Percentiles rank a stretch among this genome's conserved stretches.
Conservation (phyloP, 1,284 basidiomycete species). For the Rhodotorula sp. region DNA sequence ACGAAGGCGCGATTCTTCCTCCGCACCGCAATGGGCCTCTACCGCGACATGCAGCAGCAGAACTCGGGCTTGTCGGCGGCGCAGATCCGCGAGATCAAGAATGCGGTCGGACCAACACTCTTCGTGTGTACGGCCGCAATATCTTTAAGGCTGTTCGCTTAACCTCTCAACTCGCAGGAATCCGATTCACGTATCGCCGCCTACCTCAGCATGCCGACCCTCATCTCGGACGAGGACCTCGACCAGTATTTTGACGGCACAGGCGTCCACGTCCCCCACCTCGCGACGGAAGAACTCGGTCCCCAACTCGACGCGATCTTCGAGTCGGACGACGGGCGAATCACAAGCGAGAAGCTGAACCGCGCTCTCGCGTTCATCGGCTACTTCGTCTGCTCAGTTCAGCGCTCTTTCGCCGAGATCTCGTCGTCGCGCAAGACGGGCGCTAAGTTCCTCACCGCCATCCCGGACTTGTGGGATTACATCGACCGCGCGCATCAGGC, state of each 20-base stretch:
- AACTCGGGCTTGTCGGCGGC: conserved; percentile 1
- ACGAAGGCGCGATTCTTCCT: conserved; percentile 36
- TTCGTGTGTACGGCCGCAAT: conserved; percentile 10
- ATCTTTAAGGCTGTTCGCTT: no score
- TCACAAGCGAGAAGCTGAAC: conserved; percentile 25
- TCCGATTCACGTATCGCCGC: conserved; percentile 37
- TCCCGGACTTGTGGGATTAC: conserved; percentile 24
- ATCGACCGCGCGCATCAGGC: conserved; percentile 35
- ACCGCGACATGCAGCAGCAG: conserved; percentile 31
- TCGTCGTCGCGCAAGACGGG: conserved; percentile 6
- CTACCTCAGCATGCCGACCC: conserved; percentile 26
- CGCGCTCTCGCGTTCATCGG: conserved; percentile 29
- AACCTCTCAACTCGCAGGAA: conserved; percentile 3
- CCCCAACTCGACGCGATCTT: conserved; percentile 28
- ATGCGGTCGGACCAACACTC: conserved; percentile 25
- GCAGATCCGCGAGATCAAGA: conserved; percentile 27
- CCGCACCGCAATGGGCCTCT: conserved; percentile 34
- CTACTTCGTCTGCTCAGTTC: conserved; percentile 36
- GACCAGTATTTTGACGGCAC: conserved; percentile 33
- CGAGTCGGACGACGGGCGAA: conserved; percentile 1
- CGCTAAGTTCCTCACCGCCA: conserved; percentile 10
- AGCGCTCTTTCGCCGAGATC: conserved; percentile 27
- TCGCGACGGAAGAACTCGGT: conserved; percentile 24
- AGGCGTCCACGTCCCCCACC: conserved; percentile 34
- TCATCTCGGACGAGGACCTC: conserved; percentile 30